Evolutionary conservation across 2,329 filamentous ascomycete species (phyloP).

Genomic region (Penicillium freii): DNA sequence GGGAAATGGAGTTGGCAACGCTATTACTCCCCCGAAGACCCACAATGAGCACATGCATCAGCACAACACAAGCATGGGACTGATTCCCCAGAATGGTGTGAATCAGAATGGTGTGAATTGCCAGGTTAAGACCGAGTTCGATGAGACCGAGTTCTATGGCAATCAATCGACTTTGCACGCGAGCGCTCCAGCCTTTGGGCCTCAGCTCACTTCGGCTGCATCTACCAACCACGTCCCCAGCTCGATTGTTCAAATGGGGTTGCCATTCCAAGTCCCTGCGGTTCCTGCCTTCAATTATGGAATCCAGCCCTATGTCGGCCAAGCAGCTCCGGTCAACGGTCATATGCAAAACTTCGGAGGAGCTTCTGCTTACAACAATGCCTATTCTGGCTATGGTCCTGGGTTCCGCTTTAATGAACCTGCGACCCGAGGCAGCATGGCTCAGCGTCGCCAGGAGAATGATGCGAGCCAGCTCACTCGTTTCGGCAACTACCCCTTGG

Average conservation of each 20-base stretch:
- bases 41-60: conserved; percentile 62
- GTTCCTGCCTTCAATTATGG: conserved; percentile 51
- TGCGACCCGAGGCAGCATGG: conserved; percentile 72
- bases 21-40: conserved; percentile 53
- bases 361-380: conserved; percentile 54
- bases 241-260: conserved; percentile 30
- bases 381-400: conserved; percentile 48
- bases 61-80: conserved; percentile 78
- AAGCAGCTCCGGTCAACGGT: conserved; percentile 37
- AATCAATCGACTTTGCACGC: conserved; percentile 74
- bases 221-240: conserved; percentile 29
- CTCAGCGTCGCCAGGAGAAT: conserved; percentile 55
- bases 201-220: conserved; percentile 50
- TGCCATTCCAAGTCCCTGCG: conserved; percentile 34
- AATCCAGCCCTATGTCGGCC: conserved; percentile 56
- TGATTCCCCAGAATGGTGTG: conserved; percentile 67
- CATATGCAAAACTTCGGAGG: conserved; percentile 43
- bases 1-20: conserved; percentile 55
- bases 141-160: conserved; percentile 46
- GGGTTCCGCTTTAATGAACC: conserved; percentile 66
- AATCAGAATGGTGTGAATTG: conserved; percentile 61
- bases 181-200: conserved; percentile 75
- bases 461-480: conserved; percentile 65
- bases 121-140: conserved; percentile 50
- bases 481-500: conserved; percentile 78